These are phyloP conservation scores for Cadophora sp. DNA, from an alignment of 2,329 filamentous ascomycete genomes.

Conservation along the genomic window DNA sequence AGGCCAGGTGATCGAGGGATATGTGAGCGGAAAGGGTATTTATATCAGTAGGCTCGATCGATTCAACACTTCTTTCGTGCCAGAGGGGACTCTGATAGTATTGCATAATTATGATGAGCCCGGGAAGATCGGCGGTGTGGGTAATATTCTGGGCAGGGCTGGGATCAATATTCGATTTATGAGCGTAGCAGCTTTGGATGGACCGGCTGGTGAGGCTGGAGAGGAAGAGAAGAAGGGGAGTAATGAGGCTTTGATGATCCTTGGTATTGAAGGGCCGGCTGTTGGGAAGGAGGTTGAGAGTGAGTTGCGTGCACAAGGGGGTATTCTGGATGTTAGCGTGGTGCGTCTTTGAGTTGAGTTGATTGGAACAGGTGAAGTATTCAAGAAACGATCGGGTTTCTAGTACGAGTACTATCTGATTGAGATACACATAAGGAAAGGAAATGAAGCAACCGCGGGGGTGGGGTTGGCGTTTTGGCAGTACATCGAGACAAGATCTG, in stretches of 20 bases:
- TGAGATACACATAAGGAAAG: background rate
- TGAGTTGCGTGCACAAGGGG: slow-evolving; percentile 56
- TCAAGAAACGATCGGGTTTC: background rate
- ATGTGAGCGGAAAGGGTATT: slow-evolving; percentile 66
- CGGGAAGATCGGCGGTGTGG: slow-evolving; percentile 83
- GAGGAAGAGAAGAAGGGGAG: slow-evolving; percentile 39
- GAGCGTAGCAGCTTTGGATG: slow-evolving; percentile 66
- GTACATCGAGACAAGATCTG: background rate
- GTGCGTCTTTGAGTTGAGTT: slow-evolving; percentile 45
- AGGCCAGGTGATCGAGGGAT: slow-evolving; percentile 66
- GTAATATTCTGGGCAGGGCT: slow-evolving; percentile 70
- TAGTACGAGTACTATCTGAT: no score
- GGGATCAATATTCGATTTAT: slow-evolving; percentile 83
- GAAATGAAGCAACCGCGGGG: background rate
- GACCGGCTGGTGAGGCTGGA: slow-evolving; percentile 29
- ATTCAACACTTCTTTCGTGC: slow-evolving; percentile 76
- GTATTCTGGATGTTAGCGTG: slow-evolving; percentile 62
- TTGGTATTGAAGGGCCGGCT: slow-evolving; percentile 69
- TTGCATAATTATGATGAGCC: slow-evolving; percentile 82
- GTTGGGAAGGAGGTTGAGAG: slow-evolving; percentile 63
- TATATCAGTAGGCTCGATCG: slow-evolving; percentile 77
- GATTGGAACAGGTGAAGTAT: background rate
- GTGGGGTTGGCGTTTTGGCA: background rate
- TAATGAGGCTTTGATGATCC: slow-evolving; percentile 82
- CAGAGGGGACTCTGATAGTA: slow-evolving; percentile 77